These are phyloP conservation scores for Aspergillus funiculosus DNA, from an alignment of 495 filamentous ascomycete genomes.

Conservation along the genomic window DNA sequence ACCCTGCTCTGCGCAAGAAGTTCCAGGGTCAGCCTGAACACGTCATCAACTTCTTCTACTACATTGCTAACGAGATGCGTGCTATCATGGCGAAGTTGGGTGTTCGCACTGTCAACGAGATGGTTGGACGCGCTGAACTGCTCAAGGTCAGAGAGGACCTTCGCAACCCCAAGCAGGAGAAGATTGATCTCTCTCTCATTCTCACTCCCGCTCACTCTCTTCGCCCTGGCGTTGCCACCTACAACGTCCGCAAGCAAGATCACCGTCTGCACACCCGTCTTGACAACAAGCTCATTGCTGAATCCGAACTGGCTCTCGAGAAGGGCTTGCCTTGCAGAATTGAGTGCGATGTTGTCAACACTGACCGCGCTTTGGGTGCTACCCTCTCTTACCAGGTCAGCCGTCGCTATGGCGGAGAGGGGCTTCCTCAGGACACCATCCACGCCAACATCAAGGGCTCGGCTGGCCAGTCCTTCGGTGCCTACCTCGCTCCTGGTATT, in stretches of 20 bases:
- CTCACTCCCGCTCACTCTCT: constrained; percentile 95
- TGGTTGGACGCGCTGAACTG: constrained; percentile 90
- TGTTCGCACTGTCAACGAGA: constrained; percentile 94
- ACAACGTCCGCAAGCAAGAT: constrained; percentile 98
- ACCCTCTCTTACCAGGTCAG: constrained; percentile 97
- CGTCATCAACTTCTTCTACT: constrained; percentile 99
- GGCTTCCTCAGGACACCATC: constrained; percentile 89
- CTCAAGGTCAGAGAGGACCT: constrained; percentile 87
- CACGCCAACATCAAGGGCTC: constrained; percentile 99
- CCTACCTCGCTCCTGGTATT: constrained; percentile 89
- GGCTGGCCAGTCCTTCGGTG: constrained; percentile 96
- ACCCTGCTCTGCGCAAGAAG: constrained; percentile 90
- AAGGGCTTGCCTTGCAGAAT: constrained; percentile 93
- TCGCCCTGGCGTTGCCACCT: constrained; percentile 92
- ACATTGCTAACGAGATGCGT: constrained; percentile 93
- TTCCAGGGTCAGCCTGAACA: constrained; percentile 93
- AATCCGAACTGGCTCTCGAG: constrained; percentile 93
- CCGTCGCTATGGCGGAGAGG: constrained; percentile 83
- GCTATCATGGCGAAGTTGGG: constrained; percentile 98
- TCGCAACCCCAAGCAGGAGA: constrained; percentile 80
- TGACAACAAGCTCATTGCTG: constrained; percentile 97
- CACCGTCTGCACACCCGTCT: constrained; percentile 89
- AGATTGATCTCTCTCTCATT: constrained; percentile 92
- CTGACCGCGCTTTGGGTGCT: constrained; percentile 89
- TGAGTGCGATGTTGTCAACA: constrained; percentile 98